Evolutionary conservation across 164 flowering plant species (phyloP).

Genomic region (Dillenia suffruticosa): DNA sequence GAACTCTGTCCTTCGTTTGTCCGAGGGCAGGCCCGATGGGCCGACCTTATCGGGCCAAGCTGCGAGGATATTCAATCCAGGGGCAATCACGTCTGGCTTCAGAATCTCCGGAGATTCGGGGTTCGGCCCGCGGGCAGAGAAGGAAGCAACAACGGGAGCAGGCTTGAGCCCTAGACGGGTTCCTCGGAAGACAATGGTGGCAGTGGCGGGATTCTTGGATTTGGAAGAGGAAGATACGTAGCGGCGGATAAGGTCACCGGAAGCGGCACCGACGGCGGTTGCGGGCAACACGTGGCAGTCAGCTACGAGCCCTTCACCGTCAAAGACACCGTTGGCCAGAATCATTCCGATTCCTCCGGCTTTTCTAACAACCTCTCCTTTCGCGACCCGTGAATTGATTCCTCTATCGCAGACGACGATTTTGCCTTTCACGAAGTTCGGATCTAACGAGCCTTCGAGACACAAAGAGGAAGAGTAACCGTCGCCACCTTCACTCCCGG

Average conservation of each 20-base stretch:
- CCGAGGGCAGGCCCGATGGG: conserved; percentile 64
- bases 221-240: conserved; percentile 38
- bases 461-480: conserved; percentile 86
- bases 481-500: conserved; percentile 66
- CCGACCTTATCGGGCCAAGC: conserved; percentile 90
- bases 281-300: conserved; percentile 94
- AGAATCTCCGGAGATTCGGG: conserved; percentile 76
- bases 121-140: conserved; percentile 91
- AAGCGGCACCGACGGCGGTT: conserved; percentile 60
- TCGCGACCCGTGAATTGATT: conserved; percentile 64
- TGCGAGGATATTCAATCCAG: conserved; percentile 90
- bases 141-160: conserved; percentile 88
- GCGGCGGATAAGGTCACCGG: conserved; percentile 62
- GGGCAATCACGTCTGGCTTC: conserved; percentile 93
- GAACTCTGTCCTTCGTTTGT: conserved; percentile 65
- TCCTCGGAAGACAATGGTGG: conserved; percentile 68
- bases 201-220: conserved; percentile 35
- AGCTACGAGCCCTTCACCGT: conserved; percentile 91
- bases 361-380: conserved; percentile 79
- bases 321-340: conserved; percentile 80
- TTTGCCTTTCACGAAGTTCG: conserved; percentile 60
- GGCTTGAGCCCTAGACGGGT: conserved; percentile 71
- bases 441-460: conserved; percentile 73
- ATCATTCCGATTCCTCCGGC: conserved; percentile 93
- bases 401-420: conserved; percentile 93